Base-by-base conservation (phyloP, 805 yeast genomes). In the Kuraishia ogatae region DNA sequence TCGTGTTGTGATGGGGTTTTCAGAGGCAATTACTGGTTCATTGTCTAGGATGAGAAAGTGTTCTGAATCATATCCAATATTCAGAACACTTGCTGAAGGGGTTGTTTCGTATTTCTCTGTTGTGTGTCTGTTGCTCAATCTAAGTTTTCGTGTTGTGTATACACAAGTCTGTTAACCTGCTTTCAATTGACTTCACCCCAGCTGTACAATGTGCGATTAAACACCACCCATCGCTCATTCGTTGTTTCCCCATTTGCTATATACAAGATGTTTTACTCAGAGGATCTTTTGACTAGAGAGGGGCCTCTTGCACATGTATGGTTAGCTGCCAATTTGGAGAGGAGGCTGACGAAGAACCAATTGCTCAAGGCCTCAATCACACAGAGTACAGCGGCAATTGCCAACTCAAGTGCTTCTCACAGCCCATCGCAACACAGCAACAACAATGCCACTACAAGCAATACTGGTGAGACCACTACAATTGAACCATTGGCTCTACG, bases 281-380 rank as follows among this genome's bases (percentile, higher is more conserved):
- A 49, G 28, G 35, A 49, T n/a, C 35, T 49, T n/a, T 73, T 84
- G 21, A 75, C 88, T 1, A 84, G 81, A 57, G 84, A 84, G 64
- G 96, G 96, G 2, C 96, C 96, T 1, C 73, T 91, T 57, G 96
- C 96, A 2, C 88, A 85, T 60, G 91, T 90, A 8, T 91, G 97
- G 97, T 75, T 91, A 51, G 97, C 97, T 10, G 93, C 97, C 21
- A 91, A 89, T 65, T 78, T 91, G 70, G 96, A 91, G 61, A 82
- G 83, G 62, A 85, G 84, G 60, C 78, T 89, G 39, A 78, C 91
- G 49, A 85, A 86, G 62, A 82, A 81, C 54, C 93, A 88, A 64
- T 74, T 85, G 50, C 73, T 89, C 52, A 84, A 80, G 61, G 85
- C 97, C 15, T 81, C 87, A 61, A 84, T 92, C 56, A 66, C 79